Conservation (phyloP, 1,284 basidiomycete species). For the Athelia sp. region DNA sequence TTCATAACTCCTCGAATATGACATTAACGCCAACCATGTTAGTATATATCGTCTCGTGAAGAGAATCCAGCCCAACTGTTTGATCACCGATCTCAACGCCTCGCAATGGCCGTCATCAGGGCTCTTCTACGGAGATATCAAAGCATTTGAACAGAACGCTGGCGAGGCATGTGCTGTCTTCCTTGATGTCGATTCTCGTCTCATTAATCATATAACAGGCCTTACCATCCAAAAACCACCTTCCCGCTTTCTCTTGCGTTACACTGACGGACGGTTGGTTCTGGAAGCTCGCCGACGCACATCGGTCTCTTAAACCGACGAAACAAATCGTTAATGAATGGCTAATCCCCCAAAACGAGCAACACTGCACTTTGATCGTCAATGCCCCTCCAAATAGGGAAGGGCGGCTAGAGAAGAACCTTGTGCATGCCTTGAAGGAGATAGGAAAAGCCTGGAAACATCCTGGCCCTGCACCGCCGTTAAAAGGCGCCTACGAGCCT, state of each 20-base stretch:
- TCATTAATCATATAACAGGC: neutral
- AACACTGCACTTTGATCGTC: slow-evolving; percentile 6
- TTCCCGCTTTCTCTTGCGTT: slow-evolving; percentile 7
- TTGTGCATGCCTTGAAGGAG: slow-evolving; percentile 5
- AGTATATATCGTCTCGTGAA: slow-evolving; percentile 8
- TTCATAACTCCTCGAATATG: too few species aligned
- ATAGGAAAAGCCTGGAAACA: slow-evolving; percentile 7
- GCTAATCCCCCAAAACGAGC: slow-evolving; percentile 8
- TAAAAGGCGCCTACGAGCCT: slow-evolving; percentile 1
- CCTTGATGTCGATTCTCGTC: neutral
- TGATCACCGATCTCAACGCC: slow-evolving; percentile 9
- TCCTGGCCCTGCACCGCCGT: slow-evolving; percentile 3
- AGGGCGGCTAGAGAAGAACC: slow-evolving; percentile 7
- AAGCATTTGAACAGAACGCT: slow-evolving; percentile 9
- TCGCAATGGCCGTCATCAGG: slow-evolving; percentile 5
- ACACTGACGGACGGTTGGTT: slow-evolving; percentile 9
- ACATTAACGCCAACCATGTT: neutral
- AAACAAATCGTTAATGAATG: slow-evolving; percentile 7
- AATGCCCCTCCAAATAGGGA: slow-evolving; percentile 7
- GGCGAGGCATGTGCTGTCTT: slow-evolving; percentile 1
- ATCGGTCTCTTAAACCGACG: slow-evolving; percentile 1
- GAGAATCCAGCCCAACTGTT: slow-evolving; percentile 6
- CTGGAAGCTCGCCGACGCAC: slow-evolving; percentile 6
- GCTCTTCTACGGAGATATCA: slow-evolving; percentile 9
- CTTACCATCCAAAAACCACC: slow-evolving; percentile 2